These are phyloP conservation scores for Geranium incanum DNA, from an alignment of 441 rosid species.

Conservation along the genomic window DNA sequence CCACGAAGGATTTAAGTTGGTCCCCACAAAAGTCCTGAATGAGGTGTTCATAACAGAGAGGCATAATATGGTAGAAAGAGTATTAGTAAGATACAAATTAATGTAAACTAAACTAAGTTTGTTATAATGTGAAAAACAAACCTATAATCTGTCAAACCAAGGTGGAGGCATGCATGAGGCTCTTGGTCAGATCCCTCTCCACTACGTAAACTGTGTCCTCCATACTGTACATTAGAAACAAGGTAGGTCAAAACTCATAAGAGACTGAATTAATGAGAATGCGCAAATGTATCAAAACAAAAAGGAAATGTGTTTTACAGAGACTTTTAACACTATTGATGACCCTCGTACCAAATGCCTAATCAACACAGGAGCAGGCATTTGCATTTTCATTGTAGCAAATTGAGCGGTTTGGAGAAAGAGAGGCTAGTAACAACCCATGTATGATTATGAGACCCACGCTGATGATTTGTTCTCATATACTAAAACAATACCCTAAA, in stretches of 20 bases:
- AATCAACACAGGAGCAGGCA: neutral
- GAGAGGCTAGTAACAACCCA: neutral
- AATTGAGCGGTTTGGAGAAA: neutral
- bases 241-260: too few species aligned
- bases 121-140: conserved; percentile 22
- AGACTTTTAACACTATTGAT: neutral
- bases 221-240: conserved; percentile 44
- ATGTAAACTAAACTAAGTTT: neutral
- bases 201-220: conserved; percentile 38
- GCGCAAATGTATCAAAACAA: neutral
- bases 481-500: neutral
- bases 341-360: neutral
- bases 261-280: neutral
- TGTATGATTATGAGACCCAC: conserved; percentile 1
- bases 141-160: conserved; percentile 89
- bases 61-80: conserved; percentile 16
- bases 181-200: conserved; percentile 33
- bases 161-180: conserved; percentile 46
- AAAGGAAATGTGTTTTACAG: neutral
- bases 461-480: neutral
- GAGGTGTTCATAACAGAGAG: conserved; percentile 22
- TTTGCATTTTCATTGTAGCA: neutral
- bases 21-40: conserved; percentile 81
- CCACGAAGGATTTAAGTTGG: conserved; percentile 80
- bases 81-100: conserved; percentile 3